Evolutionary conservation across 2,329 filamentous ascomycete genomes (phyloP), one percentile per base, ranked within the genome.

Genomic region (Teratosphaeria gauchensis): DNA sequence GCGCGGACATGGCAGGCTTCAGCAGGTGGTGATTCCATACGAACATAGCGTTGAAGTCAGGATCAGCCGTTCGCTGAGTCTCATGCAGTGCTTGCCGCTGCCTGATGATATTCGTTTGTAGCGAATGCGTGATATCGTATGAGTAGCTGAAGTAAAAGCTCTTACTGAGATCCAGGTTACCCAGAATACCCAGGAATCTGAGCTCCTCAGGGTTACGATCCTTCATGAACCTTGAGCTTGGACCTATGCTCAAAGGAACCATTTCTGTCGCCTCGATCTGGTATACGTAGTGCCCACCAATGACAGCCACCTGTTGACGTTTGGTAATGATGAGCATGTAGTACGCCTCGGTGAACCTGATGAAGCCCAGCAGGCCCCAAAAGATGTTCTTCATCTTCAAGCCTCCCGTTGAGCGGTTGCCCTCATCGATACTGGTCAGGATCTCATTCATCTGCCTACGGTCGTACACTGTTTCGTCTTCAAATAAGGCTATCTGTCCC

Each of bases 91-190:
- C 84, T 54, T 83, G 80, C 46, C 94, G 83, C 73, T 96, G 91
- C 33, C 85, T 82, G 21, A 86, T 86, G 61, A 99, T 91, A 68
- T 99, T 99, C 69, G 92, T 85, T 72, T 99, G 94, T 53, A 99
- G 77, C 0, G 91, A 95, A 57, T 86, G 84, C 0, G 94, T 99
- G 65, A 97, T 88, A 71, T 99, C 90, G 75, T 99, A 99, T 0
- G 92, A 95, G 72, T 96, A 96, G 76, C 92, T 96, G 77, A 96
- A 99, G 74, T 99, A 99, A 73, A 99, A 99, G 0, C 89, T 95
- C 58, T 88, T 83, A 0, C 88, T 91, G 61, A 99, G 77, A 72
- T 99, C 94, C 33, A 99, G 80, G 65, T 95, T 95, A 71, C 89
- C 91, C 52, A 99, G 79, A 56, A 96, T 97, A 30, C 84, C 82